Evolutionary conservation across 805 yeast species (phyloP).

Genomic region (Tetrapisispora pingtungensis): DNA sequence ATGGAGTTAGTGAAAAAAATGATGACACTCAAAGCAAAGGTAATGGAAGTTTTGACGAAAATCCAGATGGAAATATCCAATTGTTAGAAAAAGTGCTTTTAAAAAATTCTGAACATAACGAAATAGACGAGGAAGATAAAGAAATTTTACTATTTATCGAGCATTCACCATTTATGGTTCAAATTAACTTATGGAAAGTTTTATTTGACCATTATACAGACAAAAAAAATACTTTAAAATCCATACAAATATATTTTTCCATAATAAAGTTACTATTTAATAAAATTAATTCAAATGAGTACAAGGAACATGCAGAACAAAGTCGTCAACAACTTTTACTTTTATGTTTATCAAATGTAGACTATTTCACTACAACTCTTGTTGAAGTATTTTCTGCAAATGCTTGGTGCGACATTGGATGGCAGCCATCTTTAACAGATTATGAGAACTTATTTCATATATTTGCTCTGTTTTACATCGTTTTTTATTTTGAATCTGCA

Average conservation of each 20-base stretch:
- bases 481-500: constrained; percentile 45
- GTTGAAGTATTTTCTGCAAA: constrained; percentile 32
- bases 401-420: constrained; percentile 3
- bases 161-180: constrained; percentile 54
- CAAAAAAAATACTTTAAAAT: constrained; percentile 25
- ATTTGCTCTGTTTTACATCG: constrained; percentile 38
- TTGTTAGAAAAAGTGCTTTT: constrained; percentile 39
- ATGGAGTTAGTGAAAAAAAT: background rate
- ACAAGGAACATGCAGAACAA: constrained; percentile 15
- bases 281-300: constrained; percentile 27
- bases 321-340: constrained; percentile 37
- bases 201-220: constrained; percentile 47
- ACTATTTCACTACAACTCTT: constrained; percentile 37
- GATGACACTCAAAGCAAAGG: too few relatives aligned
- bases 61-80: constrained; percentile 18
- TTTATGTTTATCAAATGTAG: constrained; percentile 33
- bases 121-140: constrained; percentile 19
- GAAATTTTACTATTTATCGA: constrained; percentile 55
- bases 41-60: too few relatives aligned
- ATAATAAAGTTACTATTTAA: constrained; percentile 38
- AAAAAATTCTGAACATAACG: constrained; percentile 10
- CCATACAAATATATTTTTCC: constrained; percentile 41
- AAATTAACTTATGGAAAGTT: constrained; percentile 65
- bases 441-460: constrained; percentile 19
- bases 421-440: background rate